Base-by-base conservation (phyloP, 2,329 filamentous ascomycete genomes). In the Paradendryphiella salina region DNA sequence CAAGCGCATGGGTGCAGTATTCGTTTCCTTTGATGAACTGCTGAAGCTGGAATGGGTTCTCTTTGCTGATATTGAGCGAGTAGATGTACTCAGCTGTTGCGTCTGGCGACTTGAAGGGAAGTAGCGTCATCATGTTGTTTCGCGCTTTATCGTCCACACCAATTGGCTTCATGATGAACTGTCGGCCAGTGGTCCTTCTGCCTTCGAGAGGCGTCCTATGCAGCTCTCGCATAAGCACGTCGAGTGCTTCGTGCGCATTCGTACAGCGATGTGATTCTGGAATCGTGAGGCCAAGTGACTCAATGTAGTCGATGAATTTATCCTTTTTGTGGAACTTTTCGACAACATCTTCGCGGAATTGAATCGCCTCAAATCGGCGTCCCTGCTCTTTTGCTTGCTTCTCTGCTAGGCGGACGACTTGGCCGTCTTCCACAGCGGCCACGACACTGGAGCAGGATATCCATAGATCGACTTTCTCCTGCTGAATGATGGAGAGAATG, bases 361-460 rank as follows among this genome's bases (percentile, higher is more conserved):
- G 85, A 2, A 91, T 77, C 3, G 81, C 85, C 54, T 76, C 81
- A 63, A 86, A 88, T 1, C 57, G 57, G 0, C 84, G 85, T 28
- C 79, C 74, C 18, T 51, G 46, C n/a, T 52, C 50, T 41, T 48
- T 51, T 11, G 74, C 72, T 59, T 88, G 83, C 49, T 87, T 81
- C 55, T 69, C 55, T 14, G 69, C 70, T 13, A 69, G 54, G 7
- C 60, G 57, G 1, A 84, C 85, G 1, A 85, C 85, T 29, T 80
- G 70, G 0, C 83, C 87, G 65, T 91, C 88, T 61, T 88, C 84
- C 10, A 86, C 71, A 0, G 84, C 85, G 0, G 81, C 83, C 1
- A 81, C 79, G 7, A 87, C 83, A n/a, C 84, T 85, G 0, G 87
- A 89, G 61, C 87, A 89, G 15, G 83, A 85, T 3, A 91, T 82